phyloP scores from a whole-genome alignment of 2,329 filamentous ascomycete genomes.

The Penicillium corylophilum region DNA sequence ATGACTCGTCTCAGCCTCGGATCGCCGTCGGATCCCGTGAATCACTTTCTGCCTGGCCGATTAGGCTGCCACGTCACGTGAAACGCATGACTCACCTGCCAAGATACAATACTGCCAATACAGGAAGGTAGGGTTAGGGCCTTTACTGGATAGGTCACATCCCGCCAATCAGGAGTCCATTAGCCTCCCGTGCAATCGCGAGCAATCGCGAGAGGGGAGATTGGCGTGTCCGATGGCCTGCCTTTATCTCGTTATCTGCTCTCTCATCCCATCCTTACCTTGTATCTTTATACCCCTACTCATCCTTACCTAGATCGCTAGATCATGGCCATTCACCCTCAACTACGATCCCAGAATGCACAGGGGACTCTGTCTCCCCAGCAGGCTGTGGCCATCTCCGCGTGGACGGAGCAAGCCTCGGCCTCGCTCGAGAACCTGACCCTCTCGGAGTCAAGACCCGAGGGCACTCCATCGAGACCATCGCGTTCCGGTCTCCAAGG shows the following conservation, averaged over 20 bases:
- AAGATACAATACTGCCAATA: background rate
- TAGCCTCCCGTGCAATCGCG: slow-evolving; percentile 23
- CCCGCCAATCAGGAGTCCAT: slow-evolving; percentile 21
- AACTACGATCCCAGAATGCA: slow-evolving; percentile 25
- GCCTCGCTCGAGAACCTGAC: slow-evolving; percentile 38
- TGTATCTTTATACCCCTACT: slow-evolving; percentile 10
- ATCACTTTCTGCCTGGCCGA: background rate
- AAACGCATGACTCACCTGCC: background rate
- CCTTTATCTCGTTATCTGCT: slow-evolving; percentile 20
- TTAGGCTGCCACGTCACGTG: background rate
- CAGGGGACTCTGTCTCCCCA: slow-evolving; percentile 34
- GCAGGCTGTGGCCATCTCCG: slow-evolving; percentile 60
- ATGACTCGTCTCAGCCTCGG: background rate
- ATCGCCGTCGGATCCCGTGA: background rate
- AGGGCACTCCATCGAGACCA: slow-evolving; percentile 54
- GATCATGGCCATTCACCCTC: slow-evolving; percentile 46
- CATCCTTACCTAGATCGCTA: background rate
- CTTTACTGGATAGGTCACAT: slow-evolving; percentile 3
- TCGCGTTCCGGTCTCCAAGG: slow-evolving; percentile 50
- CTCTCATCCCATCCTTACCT: slow-evolving; percentile 1
- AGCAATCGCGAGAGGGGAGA: slow-evolving; percentile 12
- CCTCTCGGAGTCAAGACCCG: slow-evolving; percentile 28
- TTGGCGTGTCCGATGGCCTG: background rate
- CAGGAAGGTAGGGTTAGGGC: slow-evolving; percentile 26
- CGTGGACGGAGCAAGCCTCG: slow-evolving; percentile 59